Evolutionary conservation across 805 yeast species (phyloP).

Genomic region (Middelhovenomyces tepae): DNA sequence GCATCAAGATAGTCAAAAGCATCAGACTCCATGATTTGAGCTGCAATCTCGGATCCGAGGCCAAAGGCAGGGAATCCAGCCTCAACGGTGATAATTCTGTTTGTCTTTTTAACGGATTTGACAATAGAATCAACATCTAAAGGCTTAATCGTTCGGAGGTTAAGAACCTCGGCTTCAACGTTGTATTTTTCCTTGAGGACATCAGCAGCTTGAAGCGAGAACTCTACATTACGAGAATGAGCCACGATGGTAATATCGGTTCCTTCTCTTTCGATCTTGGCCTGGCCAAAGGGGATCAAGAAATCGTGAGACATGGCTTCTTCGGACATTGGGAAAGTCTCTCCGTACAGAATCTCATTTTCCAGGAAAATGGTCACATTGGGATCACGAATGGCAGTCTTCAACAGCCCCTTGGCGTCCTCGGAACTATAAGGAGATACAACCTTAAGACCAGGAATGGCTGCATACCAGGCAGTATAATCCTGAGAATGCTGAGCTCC

Average conservation of each 20-base stretch:
- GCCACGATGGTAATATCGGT: conserved; percentile 81
- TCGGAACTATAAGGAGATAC: conserved; percentile 91
- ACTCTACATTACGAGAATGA: conserved; percentile 84
- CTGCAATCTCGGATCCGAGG: conserved; percentile 96
- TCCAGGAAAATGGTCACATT: conserved; percentile 95
- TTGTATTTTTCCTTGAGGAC: conserved; percentile 73
- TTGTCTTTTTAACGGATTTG: conserved; percentile 89
- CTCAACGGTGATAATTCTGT: conserved; percentile 92
- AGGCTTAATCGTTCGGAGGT: conserved; percentile 96
- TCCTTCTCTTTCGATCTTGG: conserved; percentile 92
- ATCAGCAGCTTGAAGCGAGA: conserved; percentile 86
- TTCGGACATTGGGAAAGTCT: conserved; percentile 78
- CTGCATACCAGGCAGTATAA: conserved; percentile 95
- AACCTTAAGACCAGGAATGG: conserved; percentile 97
- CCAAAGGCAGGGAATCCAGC: conserved; percentile 98
- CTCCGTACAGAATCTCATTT: conserved; percentile 92
- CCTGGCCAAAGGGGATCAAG: conserved; percentile 87
- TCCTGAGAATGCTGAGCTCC: conserved; percentile 99
- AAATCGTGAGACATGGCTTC: conserved; percentile 85
- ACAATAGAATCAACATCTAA: conserved; percentile 81
- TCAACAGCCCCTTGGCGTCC: conserved; percentile 90
- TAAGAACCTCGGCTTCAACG: conserved; percentile 85
- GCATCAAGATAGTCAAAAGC: conserved; percentile 98
- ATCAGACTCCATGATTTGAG: conserved; percentile 96
- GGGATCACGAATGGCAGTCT: conserved; percentile 97